Conservation (phyloP, 495 filamentous ascomycete species). For the Lasiosphaeria miniovina region DNA sequence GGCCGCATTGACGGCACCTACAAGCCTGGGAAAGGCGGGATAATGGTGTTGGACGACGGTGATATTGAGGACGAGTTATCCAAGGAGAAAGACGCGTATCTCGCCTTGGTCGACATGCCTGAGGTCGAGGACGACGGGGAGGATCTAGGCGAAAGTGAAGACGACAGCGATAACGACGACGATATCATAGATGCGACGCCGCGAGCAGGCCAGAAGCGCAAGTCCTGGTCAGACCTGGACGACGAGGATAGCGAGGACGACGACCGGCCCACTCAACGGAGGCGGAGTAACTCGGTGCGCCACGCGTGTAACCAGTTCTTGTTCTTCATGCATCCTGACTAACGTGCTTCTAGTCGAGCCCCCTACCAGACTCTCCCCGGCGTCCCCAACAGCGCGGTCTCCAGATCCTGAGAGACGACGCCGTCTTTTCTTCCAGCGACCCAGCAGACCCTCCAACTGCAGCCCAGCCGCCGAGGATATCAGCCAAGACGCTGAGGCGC, state of each 20-base stretch:
- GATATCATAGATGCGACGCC: slow-evolving; percentile 17
- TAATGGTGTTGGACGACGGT: slow-evolving; percentile 92
- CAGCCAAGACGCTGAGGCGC: slow-evolving; percentile 64
- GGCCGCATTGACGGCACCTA: slow-evolving; percentile 71
- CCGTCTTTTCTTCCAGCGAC: slow-evolving; percentile 38
- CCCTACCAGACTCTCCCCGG: slow-evolving; percentile 49
- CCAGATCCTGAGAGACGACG: slow-evolving; percentile 43
- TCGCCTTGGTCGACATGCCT: slow-evolving; percentile 81
- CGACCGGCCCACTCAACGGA: slow-evolving; percentile 68
- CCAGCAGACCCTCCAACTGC: slow-evolving; percentile 48
- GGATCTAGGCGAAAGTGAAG: slow-evolving; percentile 49
- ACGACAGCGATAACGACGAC: slow-evolving; percentile 35
- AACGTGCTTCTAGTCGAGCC: slow-evolving; percentile 53
- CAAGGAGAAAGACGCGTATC: slow-evolving; percentile 74
- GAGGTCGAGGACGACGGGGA: slow-evolving; percentile 74
- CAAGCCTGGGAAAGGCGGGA: slow-evolving; percentile 72
- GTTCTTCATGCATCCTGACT: slow-evolving; percentile 21
- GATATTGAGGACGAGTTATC: slow-evolving; percentile 87
- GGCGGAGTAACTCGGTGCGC: slow-evolving; percentile 83
- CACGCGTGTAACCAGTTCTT: neutral
- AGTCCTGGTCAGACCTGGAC: slow-evolving; percentile 75
- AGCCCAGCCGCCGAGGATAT: slow-evolving; percentile 60
- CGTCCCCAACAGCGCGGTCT: slow-evolving; percentile 50
- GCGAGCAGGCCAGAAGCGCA: slow-evolving; percentile 64
- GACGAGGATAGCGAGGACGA: slow-evolving; percentile 69